Base-by-base conservation (phyloP, 139 green algal genomes). In the Axilococcus clingmanii region DNA sequence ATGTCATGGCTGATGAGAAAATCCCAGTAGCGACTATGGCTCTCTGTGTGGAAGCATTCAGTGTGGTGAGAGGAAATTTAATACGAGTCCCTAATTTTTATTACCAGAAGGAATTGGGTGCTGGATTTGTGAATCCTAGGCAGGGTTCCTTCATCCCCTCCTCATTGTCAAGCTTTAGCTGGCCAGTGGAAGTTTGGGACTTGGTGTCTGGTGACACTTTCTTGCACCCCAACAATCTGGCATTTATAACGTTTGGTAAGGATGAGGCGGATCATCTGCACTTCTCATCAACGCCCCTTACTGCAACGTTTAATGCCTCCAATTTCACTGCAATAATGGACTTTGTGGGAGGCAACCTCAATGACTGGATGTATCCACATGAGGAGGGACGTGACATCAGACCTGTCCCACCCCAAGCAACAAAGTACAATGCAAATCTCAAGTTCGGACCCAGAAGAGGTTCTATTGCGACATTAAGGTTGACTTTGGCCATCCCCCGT, bases 271-370 rank as follows among this genome's bases (percentile, higher is more conserved):
- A 34, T 5, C 68, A 75, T 31, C 53, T 80, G 24, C 72, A 80
- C 58, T 28, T 80, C 1, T 62, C 63, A 1, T n/a, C 62, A 23
- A 44, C 59, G 0, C 34, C 44, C 4, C 27, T 80, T 2, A 17
- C 22, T 12, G 47, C 38, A 2, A 36, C 63, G 17, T 25, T 80
- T 19, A 72, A 72, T 37, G 46, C 36, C 1, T 54, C 63, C 33
- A 74, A 71, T 52, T 79, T 60, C 48, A 50, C 38, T 2, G 38
- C 38, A 15, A 16, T 72, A n/a, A 72, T 72, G 58, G 58, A 70
- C 32, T 71, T 66, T 46, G 33, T 72, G 1, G 42, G 40, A 7
- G 72, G 72, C 23, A 80, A 80, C 41, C 45, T 80, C 19, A 49
- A 37, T 30, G 68, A 63, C 17, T 33, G 44, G 9, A 11, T 44